Base-by-base conservation (phyloP, 83 land plant genomes). In the Picea engelmannii region DNA sequence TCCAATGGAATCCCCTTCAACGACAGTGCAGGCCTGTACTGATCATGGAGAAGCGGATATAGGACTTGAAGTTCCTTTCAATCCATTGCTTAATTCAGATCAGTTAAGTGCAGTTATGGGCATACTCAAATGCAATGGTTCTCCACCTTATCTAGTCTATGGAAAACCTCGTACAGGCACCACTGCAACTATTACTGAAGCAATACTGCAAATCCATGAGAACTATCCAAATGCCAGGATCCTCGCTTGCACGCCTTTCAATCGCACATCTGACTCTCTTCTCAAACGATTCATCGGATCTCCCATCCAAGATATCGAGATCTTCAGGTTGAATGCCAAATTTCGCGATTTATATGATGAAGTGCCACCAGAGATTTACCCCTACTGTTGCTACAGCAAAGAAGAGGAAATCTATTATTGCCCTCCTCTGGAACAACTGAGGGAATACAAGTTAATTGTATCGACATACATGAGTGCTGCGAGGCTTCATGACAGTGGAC, bases 81-180 rank as follows among this genome's bases (percentile, higher is more conserved):
- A 91, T 66, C 74, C 80, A 59, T 63, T 31, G 47, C 85, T 96
- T 23, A 96, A 96, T 73, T 85, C 83, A 82, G 97, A 96, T 79
- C 99, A 96, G 73, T 61, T 80, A 73, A 40, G 76, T 79, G 86
- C 95, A 6, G 83, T 96, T 79, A 79, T 81, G n/a, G 85, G 85
- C 86, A 94, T 96, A n/a, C 79, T 94, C 69, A 87, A 89, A 38
- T 90, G 92, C 82, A 87, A 81, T 84, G 99, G 99, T n/a, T 87
- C 81, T 18, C 90, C 99, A 17, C 99, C 99, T 40, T 96, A 92
- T 85, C 85, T 95, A 66, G 87, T 96, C 23, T 86, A 91, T 84
- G 99, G 99, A 8, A 94, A 97, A 74, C 99, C 99, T 7, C 97
- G 99, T 35, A 96, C 99, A n/a, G 99, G 99, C 2, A 96, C 95